Conservation (phyloP, 2,329 filamentous ascomycete genomes). For the Trichophyton mentagrophytes region DNA sequence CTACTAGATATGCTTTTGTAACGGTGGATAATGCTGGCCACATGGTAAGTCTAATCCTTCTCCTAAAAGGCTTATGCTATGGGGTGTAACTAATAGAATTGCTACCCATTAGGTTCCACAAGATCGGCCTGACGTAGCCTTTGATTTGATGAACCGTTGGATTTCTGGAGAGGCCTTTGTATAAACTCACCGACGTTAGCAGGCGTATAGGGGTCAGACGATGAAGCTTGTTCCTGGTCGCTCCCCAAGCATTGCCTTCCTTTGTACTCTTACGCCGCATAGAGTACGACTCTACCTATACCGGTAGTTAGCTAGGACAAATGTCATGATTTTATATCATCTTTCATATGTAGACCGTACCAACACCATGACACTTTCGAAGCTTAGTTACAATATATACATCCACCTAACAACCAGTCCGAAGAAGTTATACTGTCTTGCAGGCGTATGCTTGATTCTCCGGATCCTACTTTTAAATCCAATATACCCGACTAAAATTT, state of each 20-base stretch:
- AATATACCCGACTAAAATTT: background rate
- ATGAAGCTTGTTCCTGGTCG: no score
- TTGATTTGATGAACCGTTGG: conserved; percentile 1
- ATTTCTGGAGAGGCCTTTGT: background rate
- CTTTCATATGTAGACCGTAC: no score
- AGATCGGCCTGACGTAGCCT: background rate
- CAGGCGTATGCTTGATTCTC: no score
- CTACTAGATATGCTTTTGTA: background rate
- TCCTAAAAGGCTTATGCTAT: background rate
- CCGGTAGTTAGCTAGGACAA: no score
- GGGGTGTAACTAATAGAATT: background rate
- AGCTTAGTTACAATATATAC: no score
- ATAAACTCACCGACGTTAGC: background rate
- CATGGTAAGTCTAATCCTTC: background rate
- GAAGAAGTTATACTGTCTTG: no score
- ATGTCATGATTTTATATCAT: no score
- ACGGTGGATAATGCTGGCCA: background rate
- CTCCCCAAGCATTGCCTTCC: no score
- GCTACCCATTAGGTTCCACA: background rate
- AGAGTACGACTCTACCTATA: no score
- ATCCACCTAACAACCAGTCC: no score
- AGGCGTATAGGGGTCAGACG: background rate
- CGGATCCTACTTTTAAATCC: background rate
- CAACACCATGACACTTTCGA: no score
- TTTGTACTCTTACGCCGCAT: no score